phyloP scores from a whole-genome alignment of 2,329 filamentous ascomycete genomes.

The Colletotrichum simmondsii region DNA sequence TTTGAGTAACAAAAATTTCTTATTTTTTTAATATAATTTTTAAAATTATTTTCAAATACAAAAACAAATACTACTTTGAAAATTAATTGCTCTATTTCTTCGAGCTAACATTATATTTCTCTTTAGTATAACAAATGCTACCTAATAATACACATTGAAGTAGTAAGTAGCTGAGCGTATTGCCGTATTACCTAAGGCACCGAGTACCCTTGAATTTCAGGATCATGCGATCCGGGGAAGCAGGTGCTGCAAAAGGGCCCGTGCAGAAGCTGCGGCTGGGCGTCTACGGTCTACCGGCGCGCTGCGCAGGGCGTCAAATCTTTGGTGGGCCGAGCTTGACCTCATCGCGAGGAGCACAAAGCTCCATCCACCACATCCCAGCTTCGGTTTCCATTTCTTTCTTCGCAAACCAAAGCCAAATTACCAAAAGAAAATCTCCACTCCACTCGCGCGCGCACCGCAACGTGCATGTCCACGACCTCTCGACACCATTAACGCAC shows the following conservation, averaged over 20 bases:
- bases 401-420: neutral
- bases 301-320: conserved; percentile 18
- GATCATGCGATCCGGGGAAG: neutral
- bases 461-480: neutral
- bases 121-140: no score
- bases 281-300: neutral
- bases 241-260: neutral
- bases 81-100: no score
- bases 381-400: conserved; percentile 22
- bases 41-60: no score
- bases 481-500: no score
- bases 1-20: no score
- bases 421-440: neutral
- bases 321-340: conserved; percentile 32
- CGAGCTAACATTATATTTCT: no score
- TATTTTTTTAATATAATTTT: no score
- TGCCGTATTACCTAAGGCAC: no score
- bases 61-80: no score
- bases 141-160: no score
- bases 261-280: conserved; percentile 25
- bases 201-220: neutral
- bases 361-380: conserved; percentile 24
- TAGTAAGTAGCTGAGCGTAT: no score
- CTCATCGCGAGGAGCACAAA: conserved; percentile 20
- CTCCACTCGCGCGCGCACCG: neutral